Percentiles rank a stretch among this genome's conserved stretches.
These are phyloP conservation scores for Terfezia boudieri DNA, from an alignment of 495 filamentous ascomycete genomes.

Conservation along the genomic window DNA sequence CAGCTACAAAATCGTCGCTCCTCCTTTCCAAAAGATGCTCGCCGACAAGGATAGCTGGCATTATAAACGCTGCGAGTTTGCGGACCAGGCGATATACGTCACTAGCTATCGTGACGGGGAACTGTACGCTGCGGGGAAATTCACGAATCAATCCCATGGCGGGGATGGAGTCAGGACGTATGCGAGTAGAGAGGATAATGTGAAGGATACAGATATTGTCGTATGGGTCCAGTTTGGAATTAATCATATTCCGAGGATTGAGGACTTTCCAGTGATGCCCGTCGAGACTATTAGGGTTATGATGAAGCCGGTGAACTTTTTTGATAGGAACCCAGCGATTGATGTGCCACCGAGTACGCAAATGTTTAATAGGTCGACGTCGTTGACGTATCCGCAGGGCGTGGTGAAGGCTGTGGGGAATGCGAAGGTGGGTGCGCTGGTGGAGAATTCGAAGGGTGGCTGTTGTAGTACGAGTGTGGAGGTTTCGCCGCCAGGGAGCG, in stretches of 20 bases:
- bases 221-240: constrained; percentile 40
- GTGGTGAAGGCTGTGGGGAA: neutral
- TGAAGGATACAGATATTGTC: constrained; percentile 32
- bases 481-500: no score
- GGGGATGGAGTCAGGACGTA: constrained; percentile 35
- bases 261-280: constrained; percentile 50
- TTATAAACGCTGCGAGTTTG: constrained; percentile 57
- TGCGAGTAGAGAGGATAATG: constrained; percentile 29
- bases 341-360: constrained; percentile 35
- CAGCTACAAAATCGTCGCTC: constrained; percentile 54
- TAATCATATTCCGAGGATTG: constrained; percentile 35
- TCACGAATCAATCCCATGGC: constrained; percentile 62
- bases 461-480: no score
- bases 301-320: constrained; percentile 55
- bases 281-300: constrained; percentile 38
- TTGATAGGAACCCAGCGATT: constrained; percentile 50
- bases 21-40: constrained; percentile 59
- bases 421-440: neutral
- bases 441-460: no score
- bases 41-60: constrained; percentile 46
- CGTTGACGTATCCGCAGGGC: neutral
- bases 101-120: constrained; percentile 58
- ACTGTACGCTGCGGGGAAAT: constrained; percentile 60
- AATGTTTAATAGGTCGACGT: neutral
- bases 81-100: constrained; percentile 60